Evolutionary conservation across 192 early-diverging fungal species (phyloP).

Genomic region (Podila minutissima): DNA sequence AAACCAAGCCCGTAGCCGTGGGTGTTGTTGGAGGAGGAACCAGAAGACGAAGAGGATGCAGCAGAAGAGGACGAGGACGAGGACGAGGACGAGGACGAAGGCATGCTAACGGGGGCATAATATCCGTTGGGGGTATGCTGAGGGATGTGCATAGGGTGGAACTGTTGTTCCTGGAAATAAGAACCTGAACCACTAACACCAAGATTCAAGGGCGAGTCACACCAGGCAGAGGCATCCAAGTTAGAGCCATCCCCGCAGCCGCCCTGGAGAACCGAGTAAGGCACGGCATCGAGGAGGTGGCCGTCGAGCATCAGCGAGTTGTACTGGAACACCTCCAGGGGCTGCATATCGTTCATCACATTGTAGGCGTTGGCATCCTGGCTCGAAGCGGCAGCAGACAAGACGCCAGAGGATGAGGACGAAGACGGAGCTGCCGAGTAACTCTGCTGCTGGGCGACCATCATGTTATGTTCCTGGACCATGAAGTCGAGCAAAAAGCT

Average conservation of each 20-base stretch:
- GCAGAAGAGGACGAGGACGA: constrained; percentile 16
- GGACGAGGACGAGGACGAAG: constrained; percentile 12
- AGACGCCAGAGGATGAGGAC: constrained; percentile 5
- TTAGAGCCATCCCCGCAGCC: constrained; percentile 24
- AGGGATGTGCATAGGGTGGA: constrained; percentile 22
- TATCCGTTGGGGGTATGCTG: constrained; percentile 14
- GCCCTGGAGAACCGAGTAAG: constrained; percentile 21
- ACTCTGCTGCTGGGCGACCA: constrained; percentile 27
- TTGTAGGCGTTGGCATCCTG: constrained; percentile 24
- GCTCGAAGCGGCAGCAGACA: constrained; percentile 6
- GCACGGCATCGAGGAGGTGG: constrained; percentile 25
- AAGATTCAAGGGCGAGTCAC: constrained; percentile 30
- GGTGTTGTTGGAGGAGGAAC: background rate
- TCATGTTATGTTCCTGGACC: constrained; percentile 26
- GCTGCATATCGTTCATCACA: constrained; percentile 30
- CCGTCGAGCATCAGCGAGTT: constrained; percentile 38
- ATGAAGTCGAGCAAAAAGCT: constrained; percentile 31
- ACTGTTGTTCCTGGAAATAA: constrained; percentile 24
- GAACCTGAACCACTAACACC: background rate
- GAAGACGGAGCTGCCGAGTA: constrained; percentile 7
- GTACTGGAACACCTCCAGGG: constrained; percentile 43
- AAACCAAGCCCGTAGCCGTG: constrained; percentile 10
- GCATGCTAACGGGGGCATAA: constrained; percentile 5
- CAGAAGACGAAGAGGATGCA: constrained; percentile 14
- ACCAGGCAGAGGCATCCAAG: constrained; percentile 18